Base-by-base conservation (phyloP, 2,329 filamentous ascomycete genomes). In the Ascochyta lentis region DNA sequence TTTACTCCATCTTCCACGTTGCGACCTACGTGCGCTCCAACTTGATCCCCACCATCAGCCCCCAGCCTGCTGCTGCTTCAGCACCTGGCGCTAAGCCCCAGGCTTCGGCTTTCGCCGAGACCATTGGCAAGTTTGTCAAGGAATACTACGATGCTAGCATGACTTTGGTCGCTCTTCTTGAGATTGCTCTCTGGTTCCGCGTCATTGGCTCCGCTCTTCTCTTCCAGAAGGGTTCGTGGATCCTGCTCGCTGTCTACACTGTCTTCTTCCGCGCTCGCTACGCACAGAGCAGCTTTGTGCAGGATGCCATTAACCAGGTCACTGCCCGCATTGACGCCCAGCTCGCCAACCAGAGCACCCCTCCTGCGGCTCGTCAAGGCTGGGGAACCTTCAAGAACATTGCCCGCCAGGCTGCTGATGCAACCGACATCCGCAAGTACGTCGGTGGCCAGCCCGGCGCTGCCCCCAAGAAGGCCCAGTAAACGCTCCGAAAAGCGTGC, bases 1-100 rank as follows among this genome's bases (percentile, higher is more conserved):
- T 99, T 78, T 99, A 98, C 86, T 98, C 94, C 56, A 79, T 98
- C 78, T 99, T 99, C 88, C 95, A 99, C 80, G 92, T 98, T 67
- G 91, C 93, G 59, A 98, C 95, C 64, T 99, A 99, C 81, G 91
- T 90, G 64, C 92, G 95, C 77, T 90, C 90, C 76, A 96, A 96
- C 81, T 80, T 99, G 64, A 90, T 99, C 69, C 95, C 95, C 58
- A 92, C 91, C 61, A 74, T 99, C 69, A 84, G 89, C 70, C 91
- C 92, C 15, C 84, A 87, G 56, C 81, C 83, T 63, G 72, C 73
- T 33, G 78, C 84, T 33, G 78, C 84, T 33, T 74, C 85, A 13
- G 55, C 59, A 37, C 77, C 84, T 35, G 81, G 78, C 60, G 81
- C 83, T 58, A 89, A 75, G 78, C 80, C 71, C 68, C 79, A 86